Evolutionary conservation across 192 early-diverging fungal genomes (phyloP).

Genomic region (Entomortierella chlamydospora): DNA sequence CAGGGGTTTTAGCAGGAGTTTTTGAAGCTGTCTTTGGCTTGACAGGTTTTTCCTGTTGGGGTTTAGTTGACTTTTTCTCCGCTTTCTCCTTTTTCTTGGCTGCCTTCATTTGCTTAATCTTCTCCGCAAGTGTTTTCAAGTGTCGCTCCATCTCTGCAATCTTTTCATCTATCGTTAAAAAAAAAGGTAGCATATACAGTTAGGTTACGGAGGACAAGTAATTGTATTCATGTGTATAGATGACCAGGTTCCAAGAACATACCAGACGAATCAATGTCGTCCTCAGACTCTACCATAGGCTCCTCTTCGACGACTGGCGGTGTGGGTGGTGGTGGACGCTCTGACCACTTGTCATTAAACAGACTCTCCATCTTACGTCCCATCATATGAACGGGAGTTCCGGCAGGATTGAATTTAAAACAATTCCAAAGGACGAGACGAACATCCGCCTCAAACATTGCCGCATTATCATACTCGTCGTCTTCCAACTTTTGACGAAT

Average conservation of each 20-base stretch:
- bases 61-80: conserved; percentile 31
- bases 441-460: conserved; percentile 76
- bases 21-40: conserved; percentile 35
- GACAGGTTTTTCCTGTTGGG: conserved; percentile 19
- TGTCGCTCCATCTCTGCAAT: conserved; percentile 52
- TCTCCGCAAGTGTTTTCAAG: conserved; percentile 40
- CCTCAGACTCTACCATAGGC: conserved; percentile 30
- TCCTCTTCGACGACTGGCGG: conserved; percentile 30
- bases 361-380: conserved; percentile 73
- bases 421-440: conserved; percentile 83
- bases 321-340: conserved; percentile 50
- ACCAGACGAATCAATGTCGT: conserved; percentile 41
- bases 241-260: background rate
- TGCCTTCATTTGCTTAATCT: conserved; percentile 45
- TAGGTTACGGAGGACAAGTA: no score
- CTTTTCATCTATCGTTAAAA: conserved; percentile 32
- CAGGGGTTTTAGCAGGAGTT: conserved; percentile 9
- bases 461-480: conserved; percentile 67
- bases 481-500: conserved; percentile 71
- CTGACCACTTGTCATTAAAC: conserved; percentile 79
- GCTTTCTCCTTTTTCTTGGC: conserved; percentile 49
- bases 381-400: conserved; percentile 69
- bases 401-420: conserved; percentile 76
- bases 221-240: no score
- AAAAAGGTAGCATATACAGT: background rate